Evolutionary conservation across 2,329 filamentous ascomycete genomes (phyloP).

Genomic region (Thyridium curvatum): DNA sequence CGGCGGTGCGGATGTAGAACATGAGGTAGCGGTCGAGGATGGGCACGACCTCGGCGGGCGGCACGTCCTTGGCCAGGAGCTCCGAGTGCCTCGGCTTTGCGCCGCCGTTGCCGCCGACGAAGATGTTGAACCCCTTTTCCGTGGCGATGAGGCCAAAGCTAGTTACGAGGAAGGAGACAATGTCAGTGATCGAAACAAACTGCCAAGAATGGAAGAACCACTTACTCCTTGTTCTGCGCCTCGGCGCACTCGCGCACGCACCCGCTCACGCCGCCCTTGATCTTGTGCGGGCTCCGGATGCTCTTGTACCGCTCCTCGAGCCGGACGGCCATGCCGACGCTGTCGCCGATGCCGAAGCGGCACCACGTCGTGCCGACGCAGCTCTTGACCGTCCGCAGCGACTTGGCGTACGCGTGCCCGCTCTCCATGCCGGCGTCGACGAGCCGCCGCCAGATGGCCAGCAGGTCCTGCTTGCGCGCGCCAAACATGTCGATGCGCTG

Average conservation of each 20-base stretch:
- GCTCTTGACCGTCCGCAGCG: slow-evolving; percentile 81
- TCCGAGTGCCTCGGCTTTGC: slow-evolving; percentile 79
- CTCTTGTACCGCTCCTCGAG: slow-evolving; percentile 90
- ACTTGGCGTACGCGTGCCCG: slow-evolving; percentile 87
- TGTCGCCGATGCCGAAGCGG: slow-evolving; percentile 81
- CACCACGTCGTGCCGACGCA: slow-evolving; percentile 93
- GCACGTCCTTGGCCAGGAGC: slow-evolving; percentile 78
- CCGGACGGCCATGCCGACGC: slow-evolving; percentile 82
- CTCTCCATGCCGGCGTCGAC: slow-evolving; percentile 84
- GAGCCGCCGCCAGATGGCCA: slow-evolving; percentile 74
- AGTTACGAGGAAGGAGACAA: background rate
- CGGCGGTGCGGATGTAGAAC: slow-evolving; percentile 90
- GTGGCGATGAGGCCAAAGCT: slow-evolving; percentile 87
- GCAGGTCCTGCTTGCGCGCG: slow-evolving; percentile 78
- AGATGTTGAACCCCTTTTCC: slow-evolving; percentile 90
- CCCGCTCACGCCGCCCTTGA: slow-evolving; percentile 84
- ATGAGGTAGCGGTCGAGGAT: slow-evolving; percentile 85
- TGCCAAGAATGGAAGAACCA: slow-evolving; percentile 7
- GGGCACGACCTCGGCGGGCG: slow-evolving; percentile 73
- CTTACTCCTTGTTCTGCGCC: slow-evolving; percentile 83
- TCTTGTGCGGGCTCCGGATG: slow-evolving; percentile 81
- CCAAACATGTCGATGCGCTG: slow-evolving; percentile 93
- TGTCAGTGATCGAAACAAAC: background rate
- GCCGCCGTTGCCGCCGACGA: slow-evolving; percentile 83
- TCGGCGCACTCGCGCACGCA: slow-evolving; percentile 92